Base-by-base conservation (phyloP, 768 basidiomycete genomes). In the Strobilomyces echinocephalus region DNA sequence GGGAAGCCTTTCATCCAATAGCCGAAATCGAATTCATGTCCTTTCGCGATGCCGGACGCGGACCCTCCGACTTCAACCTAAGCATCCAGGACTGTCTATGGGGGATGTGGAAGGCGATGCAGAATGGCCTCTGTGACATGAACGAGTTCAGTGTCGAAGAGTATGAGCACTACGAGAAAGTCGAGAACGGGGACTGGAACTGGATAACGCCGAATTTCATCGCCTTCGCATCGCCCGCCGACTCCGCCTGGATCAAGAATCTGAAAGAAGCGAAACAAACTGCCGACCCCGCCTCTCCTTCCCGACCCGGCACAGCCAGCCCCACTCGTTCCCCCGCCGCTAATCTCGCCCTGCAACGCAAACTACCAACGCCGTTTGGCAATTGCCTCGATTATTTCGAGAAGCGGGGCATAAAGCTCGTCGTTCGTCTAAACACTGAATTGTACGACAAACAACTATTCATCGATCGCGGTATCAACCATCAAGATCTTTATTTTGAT, bases 301-400 rank as follows among this genome's bases (percentile, higher is more conserved):
- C 72, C 61, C 57, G 63, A 55, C 55, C 70, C 3, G 61, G 67
- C 18, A 62, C 59, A 43, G 36, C 62, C 38, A 62, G 47, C 49
- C 54, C 62, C 11, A 33, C 57, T 42, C 62, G 67, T 61, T 63
- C 65, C 1, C 39, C 60, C n/a, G 39, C 69, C 30, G 70, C 64
- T 55, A 77, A 76, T 56, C 76, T 78, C 18, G 87, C 89, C 9
- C 73, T 90, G 47, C 86, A 89, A 69, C 80, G 88, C 54, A 88
- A 90, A 66, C 75, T 92, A 14, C 81, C 87, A 4, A 81, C 80
- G 0, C 84, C 90, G 0, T 97, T 93, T 67, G 79, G 82, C 57
- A 97, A 95, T 65, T 97, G 95, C 62, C 75, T 99, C 51, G 87
- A 95, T 44, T 93, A 95, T 65, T 99, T 98, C 65, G 85, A 91